Conservation (phyloP, 345 rosid genomes). For the Viola odorata region DNA sequence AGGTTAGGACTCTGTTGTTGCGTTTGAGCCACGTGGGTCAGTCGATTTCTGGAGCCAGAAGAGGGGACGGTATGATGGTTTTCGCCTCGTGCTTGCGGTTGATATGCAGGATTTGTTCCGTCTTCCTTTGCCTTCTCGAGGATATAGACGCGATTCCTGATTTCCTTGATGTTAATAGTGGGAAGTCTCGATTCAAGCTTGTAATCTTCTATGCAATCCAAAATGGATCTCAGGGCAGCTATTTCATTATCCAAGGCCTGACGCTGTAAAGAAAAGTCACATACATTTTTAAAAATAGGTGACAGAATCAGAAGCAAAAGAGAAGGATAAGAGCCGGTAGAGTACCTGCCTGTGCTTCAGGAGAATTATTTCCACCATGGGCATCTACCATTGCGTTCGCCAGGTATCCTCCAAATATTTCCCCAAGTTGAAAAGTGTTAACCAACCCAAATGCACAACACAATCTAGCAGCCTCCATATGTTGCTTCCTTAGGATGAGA, state of each 20-base stretch:
- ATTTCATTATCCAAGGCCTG: slow-evolving; percentile 11
- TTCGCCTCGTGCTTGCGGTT: neutral
- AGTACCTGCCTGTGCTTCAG: neutral
- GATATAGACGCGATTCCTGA: slow-evolving; percentile 3
- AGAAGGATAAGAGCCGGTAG: neutral
- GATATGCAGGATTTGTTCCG: neutral
- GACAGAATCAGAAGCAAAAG: neutral
- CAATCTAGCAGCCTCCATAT: neutral
- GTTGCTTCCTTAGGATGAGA: neutral
- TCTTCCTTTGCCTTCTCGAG: slow-evolving; percentile 19
- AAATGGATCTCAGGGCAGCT: slow-evolving; percentile 10
- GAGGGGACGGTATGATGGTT: neutral
- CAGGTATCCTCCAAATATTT: neutral
- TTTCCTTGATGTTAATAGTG: neutral
- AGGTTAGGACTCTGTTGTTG: neutral
- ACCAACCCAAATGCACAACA: neutral
- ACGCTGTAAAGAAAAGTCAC: slow-evolving; percentile 16
- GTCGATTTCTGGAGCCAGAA: too few relatives aligned
- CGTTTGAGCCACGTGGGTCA: neutral
- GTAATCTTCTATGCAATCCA: slow-evolving; percentile 22
- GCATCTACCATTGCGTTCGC: neutral
- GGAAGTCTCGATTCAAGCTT: slow-evolving; percentile 13
- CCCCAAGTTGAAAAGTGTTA: neutral
- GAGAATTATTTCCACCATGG: neutral
- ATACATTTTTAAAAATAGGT: neutral